Evolutionary conservation across 176 grass and related monocot genomes (phyloP), one percentile per base, ranked within the genome.

Genomic region (Avena atlantica): DNA sequence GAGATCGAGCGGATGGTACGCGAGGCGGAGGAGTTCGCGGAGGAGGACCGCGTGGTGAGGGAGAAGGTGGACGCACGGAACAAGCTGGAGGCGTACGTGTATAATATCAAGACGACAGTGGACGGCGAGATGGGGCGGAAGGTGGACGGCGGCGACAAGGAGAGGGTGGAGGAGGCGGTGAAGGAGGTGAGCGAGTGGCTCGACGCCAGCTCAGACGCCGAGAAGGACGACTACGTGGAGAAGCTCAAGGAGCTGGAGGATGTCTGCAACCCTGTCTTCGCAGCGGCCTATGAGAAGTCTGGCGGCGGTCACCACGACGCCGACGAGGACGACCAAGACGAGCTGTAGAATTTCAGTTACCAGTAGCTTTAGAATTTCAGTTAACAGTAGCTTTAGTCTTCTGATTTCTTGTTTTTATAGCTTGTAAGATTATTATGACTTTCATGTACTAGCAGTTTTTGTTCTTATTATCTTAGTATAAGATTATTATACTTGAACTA

Each of bases 231-330:
- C 16, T 89, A 84, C 29, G 15, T 34, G 6, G 87, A 89, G 34
- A 89, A 84, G 81, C 51, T 89, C 17, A 79, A 85, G 73, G 62
- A 89, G 87, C 59, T 80, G 2, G 78, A 83, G 58, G 71, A 88
- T 86, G 57, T 82, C 6, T 90, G 78, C 69, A 86, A 77, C 51
- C 83, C 83, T 0, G 58, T 68, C 67, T 82, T 90, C 19, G 65
- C 77, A 0, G 36, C 68, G 0, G 67, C 64, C 0, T 87, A 90
- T 61, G 47, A 70, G 57, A 70, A 71, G 61, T 25, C 83, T 1
- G 69, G 67, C 11, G 68, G 83, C 8, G 29, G 29, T 31, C 29
- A 31, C 29, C 29, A 31, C 29, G 29, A 31, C 29, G 25, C 6
- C 13, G 42, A 27, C 13, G 25, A 72, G 1, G 86, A 86, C 2